Evolutionary conservation across 1,284 basidiomycete genomes (phyloP).

Genomic region (Austroboletus novae-zelandiae): DNA sequence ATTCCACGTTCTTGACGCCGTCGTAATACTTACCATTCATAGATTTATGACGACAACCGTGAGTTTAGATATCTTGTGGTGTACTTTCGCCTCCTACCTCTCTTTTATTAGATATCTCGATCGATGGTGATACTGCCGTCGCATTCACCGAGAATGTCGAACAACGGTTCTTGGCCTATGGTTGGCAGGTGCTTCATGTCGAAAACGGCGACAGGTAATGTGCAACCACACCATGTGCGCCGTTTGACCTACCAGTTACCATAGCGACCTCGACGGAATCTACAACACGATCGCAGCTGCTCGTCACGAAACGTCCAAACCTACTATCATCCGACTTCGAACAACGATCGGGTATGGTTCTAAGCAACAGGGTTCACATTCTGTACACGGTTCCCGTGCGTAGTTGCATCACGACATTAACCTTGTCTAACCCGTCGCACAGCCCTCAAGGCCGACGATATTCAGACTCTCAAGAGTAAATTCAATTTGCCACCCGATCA

Average conservation of each 20-base stretch:
- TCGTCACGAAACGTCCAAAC: conserved; percentile 75
- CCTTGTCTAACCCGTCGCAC: conserved; percentile 10
- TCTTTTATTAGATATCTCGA: conserved; percentile 76
- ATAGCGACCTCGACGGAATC: conserved; percentile 77
- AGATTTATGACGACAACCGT: conserved; percentile 93
- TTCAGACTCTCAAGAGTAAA: conserved; percentile 79
- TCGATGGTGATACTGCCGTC: conserved; percentile 89
- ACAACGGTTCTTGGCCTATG: conserved; percentile 86
- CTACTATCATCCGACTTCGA: conserved; percentile 81
- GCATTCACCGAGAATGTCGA: conserved; percentile 95
- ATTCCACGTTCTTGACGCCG: conserved; percentile 11
- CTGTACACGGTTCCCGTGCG: conserved; percentile 88
- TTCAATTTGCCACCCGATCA: conserved; percentile 82
- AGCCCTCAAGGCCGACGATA: conserved; percentile 94
- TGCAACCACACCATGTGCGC: background rate
- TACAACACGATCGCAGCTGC: conserved; percentile 80
- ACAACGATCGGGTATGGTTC: conserved; percentile 96
- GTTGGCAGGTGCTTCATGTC: conserved; percentile 90
- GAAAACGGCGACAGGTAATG: conserved; percentile 77
- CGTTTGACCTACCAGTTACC: conserved; percentile 6
- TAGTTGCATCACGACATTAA: conserved; percentile 3
- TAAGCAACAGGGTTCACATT: conserved; percentile 88
- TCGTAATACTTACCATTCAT: conserved; percentile 10
- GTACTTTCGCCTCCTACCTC: background rate
- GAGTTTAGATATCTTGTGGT: conserved; percentile 27